Base-by-base conservation (phyloP, 1,284 basidiomycete species). In the Ceratobasidium sp. region DNA sequence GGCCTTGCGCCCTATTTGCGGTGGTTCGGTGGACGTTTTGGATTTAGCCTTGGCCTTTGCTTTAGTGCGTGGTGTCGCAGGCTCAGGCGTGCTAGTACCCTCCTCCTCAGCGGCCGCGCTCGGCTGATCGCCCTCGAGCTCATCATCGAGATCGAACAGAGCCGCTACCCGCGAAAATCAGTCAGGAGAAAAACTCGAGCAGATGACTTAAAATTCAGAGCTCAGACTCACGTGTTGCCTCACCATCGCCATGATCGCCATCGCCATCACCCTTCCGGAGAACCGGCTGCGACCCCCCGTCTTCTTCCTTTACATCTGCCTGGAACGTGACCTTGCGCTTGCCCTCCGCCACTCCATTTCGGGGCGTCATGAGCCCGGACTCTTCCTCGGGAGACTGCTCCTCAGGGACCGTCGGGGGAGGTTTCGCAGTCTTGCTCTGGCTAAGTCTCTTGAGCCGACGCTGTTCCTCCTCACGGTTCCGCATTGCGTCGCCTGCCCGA, bases 241-340 rank as follows among this genome's bases (percentile, higher is more conserved):
- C 64, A 23, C 38, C 62, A 52, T 52, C 30, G 30, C 47, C 32
- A 52, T 66, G 32, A 50, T 47, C 47, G 47, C 62, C 62, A 41
- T 52, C 62, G 35, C 44, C 61, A 55, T 55, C 50, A 67, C 44
- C 50, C 46, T 47, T 67, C 38, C 64, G 64, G 64, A 52, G 38
- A 16, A 67, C 64, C 50, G 52, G 52, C 50, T 67, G 64, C 30
- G 64, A 67, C 52, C 47, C 64, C 50, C 64, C 64, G 23, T 67
- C 64, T 67, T 67, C 64, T 54, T 67, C 64, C 38, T 67, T 67
- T 21, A 67, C 64, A 67, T 67, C 64, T 16, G 64, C 64, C 46
- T 67, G 64, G 38, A 67, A 67, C 52, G 64, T 67, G 50, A 67
- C 64, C 64, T 67, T 67, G 64, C 64, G 64, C 38, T 67, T 67